Evolutionary conservation across 768 basidiomycete genomes (phyloP).

Genomic region (Pisolithus sp.): DNA sequence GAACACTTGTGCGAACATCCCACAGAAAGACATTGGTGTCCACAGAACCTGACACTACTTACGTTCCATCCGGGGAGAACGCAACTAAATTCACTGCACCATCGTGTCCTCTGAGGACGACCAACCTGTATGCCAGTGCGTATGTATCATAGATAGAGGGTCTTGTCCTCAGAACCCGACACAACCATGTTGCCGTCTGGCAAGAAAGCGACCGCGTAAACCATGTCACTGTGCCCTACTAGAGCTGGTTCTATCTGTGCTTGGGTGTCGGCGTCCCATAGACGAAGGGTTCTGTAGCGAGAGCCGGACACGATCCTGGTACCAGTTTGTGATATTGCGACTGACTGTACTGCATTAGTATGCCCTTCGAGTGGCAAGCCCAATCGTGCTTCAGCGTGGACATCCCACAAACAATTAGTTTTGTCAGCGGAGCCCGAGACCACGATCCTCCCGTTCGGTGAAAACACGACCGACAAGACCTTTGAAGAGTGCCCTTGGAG

Average conservation of each 20-base stretch:
- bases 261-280: neutral
- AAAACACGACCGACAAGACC: no score
- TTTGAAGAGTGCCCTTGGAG: neutral
- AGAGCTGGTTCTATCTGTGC: neutral
- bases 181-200: neutral
- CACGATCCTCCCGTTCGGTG: conserved; percentile 10
- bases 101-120: neutral
- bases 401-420: conserved; percentile 5
- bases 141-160: neutral
- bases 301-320: neutral
- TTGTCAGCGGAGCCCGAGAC: conserved; percentile 18
- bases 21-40: neutral
- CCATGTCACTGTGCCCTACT: neutral
- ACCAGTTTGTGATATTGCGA: neutral
- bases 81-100: no score
- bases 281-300: neutral
- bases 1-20: neutral
- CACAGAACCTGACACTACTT: neutral
- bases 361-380: neutral
- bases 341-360: neutral
- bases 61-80: neutral
- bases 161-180: neutral
- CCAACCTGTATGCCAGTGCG: neutral
- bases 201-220: neutral
- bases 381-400: neutral